A percentile compares a stretch with the other conserved stretches of the same genome.
These are phyloP conservation scores for Vinca minor DNA, from an alignment of 257 asterid species.

Conservation along the genomic window DNA sequence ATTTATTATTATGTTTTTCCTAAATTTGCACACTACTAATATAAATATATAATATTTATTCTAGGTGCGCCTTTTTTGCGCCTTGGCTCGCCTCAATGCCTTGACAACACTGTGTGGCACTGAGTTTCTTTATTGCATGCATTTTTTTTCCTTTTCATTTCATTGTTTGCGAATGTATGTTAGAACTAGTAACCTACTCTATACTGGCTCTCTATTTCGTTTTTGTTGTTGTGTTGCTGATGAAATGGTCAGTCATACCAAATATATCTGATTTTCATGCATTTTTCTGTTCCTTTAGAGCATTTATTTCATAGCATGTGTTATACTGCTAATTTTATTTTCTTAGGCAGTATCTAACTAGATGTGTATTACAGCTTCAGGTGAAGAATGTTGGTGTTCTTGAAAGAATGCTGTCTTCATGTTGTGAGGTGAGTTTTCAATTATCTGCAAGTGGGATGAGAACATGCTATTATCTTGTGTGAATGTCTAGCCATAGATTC, in stretches of 20 bases:
- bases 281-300: neutral
- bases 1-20: no score
- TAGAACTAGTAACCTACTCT: neutral
- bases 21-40: no score
- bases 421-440: constrained; percentile 64
- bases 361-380: constrained; percentile 30
- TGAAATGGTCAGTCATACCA: neutral
- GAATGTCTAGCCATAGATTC: neutral
- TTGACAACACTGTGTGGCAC: no score
- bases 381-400: constrained; percentile 49
- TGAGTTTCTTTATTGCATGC: neutral
- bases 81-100: no score
- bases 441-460: constrained; percentile 4
- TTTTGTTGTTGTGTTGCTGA: constrained; percentile 2
- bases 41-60: no score
- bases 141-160: neutral
- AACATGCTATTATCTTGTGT: neutral
- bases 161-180: neutral
- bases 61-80: no score
- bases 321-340: neutral
- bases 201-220: neutral
- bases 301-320: neutral
- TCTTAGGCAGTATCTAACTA: neutral
- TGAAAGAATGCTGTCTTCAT: constrained; percentile 56
- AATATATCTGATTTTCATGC: neutral